Base-by-base conservation (phyloP, 2,329 filamentous ascomycete genomes). In the Fusarium equiseti region DNA sequence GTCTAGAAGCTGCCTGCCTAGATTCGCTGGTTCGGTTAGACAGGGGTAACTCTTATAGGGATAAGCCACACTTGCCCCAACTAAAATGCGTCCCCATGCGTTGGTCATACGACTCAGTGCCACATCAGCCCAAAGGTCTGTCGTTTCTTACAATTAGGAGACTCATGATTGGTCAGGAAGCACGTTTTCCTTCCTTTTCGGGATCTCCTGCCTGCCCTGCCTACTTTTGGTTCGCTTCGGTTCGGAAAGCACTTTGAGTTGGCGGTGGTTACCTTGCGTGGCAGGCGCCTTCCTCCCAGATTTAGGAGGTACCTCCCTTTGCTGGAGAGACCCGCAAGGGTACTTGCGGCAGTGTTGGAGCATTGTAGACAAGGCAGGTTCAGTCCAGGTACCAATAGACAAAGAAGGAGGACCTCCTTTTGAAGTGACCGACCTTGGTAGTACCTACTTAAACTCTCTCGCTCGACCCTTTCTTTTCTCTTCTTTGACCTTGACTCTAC, bases 61-160 rank as follows among this genome's bases (percentile, higher is more conserved):
- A 51, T 29, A 43, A 57, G 62, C 63, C 63, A 66, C 62, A 66
- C 22, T 42, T 52, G 31, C n/a, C 31, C n/a, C 54, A 43, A 24
- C 43, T 29, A 55, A 26, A 42, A 48, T 42, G n/a, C 51, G 24
- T 45, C 54, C 27, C 48, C 22, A 45, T 53, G 29, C 22, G 38
- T 46, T 67, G 58, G 70, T 74, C 74, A 72, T 76, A 74, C 74
- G 74, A 76, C 74, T 73, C 71, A 75, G 74, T 72, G 70, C 74
- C 73, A 76, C 74, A 76, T 75, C 72, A 63, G 65, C 71, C 59
- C 70, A 76, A 76, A 68, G 29, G 68, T 75, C 72, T 55, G 62
- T 59, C 27, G 73, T 64, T 76, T 76, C 66, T 76, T 57, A 75
- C 74, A 72, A 76, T 62, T 64, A 40, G 18, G 20, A 24, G 8